Conservation (phyloP, 1,139 yeast species). For the Debaryomyces sp. region DNA sequence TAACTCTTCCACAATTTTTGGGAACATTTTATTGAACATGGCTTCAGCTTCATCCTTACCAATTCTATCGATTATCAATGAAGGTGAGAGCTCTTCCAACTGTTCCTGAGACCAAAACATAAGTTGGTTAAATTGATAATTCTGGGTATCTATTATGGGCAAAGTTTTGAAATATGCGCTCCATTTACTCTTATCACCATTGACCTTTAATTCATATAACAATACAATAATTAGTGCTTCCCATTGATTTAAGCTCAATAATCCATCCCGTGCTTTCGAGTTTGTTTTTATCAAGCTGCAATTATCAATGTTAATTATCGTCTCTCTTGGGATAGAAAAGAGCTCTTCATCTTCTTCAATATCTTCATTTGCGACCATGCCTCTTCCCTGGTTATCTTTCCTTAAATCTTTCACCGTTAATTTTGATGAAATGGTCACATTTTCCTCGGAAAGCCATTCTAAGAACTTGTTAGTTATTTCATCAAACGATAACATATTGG, state of each 20-base stretch:
- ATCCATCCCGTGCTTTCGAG: constrained; percentile 33
- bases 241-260: constrained; percentile 67
- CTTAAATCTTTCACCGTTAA: constrained; percentile 65
- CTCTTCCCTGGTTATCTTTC: constrained; percentile 68
- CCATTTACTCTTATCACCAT: constrained; percentile 63
- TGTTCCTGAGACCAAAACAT: constrained; percentile 76
- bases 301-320: constrained; percentile 60
- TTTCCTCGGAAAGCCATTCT: constrained; percentile 54
- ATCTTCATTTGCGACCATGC: constrained; percentile 65
- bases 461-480: constrained; percentile 43
- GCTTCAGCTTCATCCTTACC: constrained; percentile 70
- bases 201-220: constrained; percentile 54
- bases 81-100: constrained; percentile 60
- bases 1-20: constrained; percentile 24
- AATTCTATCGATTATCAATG: constrained; percentile 66
- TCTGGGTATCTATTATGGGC: constrained; percentile 47
- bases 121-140: constrained; percentile 59
- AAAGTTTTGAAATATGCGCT: constrained; percentile 67
- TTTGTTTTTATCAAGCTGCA: constrained; percentile 44
- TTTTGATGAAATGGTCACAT: constrained; percentile 55
- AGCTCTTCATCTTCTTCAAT: constrained; percentile 61
- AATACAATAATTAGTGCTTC: constrained; percentile 70
- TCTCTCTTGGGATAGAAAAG: constrained; percentile 66
- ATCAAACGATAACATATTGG: constrained; percentile 6
- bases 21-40: constrained; percentile 48